Conservation (phyloP, 2,329 filamentous ascomycete species). For the Stagonosporopsis chrysanthemi region DNA sequence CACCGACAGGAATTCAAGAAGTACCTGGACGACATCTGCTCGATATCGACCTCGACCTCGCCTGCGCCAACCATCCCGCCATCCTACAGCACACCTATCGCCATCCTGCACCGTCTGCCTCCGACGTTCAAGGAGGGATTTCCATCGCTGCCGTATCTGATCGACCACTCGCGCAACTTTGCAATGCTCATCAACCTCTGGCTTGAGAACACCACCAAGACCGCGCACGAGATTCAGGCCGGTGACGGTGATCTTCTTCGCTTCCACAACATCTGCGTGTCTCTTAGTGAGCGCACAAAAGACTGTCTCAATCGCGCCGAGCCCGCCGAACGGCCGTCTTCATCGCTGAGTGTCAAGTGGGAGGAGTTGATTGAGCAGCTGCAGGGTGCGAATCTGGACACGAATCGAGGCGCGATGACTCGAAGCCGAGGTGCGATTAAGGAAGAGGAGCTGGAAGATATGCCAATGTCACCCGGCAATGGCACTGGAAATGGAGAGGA, state of each 20-base stretch:
- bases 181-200: constrained; percentile 83
- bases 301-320: constrained; percentile 61
- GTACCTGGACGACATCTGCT: constrained; percentile 86
- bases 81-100: constrained; percentile 90
- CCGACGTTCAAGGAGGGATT: constrained; percentile 88
- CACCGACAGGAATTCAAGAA: constrained; percentile 83
- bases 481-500: constrained; percentile 35
- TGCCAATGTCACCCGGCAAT: constrained; percentile 34
- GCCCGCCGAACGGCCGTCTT: constrained; percentile 59
- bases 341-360: constrained; percentile 58
- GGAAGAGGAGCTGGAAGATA: constrained; percentile 36
- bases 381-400: constrained; percentile 44
- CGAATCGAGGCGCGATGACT: constrained; percentile 42
- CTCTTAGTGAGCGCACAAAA: constrained; percentile 57
- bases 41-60: constrained; percentile 72
- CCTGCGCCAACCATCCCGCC: constrained; percentile 73
- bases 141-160: constrained; percentile 88
- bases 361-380: constrained; percentile 61
- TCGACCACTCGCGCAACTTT: constrained; percentile 86
- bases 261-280: constrained; percentile 59
- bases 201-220: constrained; percentile 63
- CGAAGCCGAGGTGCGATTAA: constrained; percentile 38
- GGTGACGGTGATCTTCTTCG: constrained; percentile 56
- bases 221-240: constrained; percentile 48
- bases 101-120: constrained; percentile 83